Percentiles rank a stretch among this genome's conserved stretches.
Conservation (phyloP, 441 rosid species). For the Adansonia grandidieri region DNA sequence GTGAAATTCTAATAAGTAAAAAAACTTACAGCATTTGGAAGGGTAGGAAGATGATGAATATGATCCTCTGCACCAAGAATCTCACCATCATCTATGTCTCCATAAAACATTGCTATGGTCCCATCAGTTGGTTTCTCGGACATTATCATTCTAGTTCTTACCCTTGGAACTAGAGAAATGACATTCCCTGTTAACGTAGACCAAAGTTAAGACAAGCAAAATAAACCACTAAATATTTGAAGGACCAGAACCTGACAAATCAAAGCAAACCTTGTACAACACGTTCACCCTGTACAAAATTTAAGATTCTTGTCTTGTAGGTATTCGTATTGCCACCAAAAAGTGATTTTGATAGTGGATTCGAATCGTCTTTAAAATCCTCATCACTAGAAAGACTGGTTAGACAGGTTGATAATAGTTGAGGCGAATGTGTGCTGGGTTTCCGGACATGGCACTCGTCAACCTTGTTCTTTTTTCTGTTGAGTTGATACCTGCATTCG, state of each 20-base stretch:
- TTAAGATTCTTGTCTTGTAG: slow-evolving; percentile 71
- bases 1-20: slow-evolving; percentile 2
- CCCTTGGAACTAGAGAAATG: slow-evolving; percentile 47
- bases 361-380: slow-evolving; percentile 64
- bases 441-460: slow-evolving; percentile 55
- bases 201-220: slow-evolving; percentile 24
- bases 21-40: slow-evolving; percentile 87
- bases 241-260: slow-evolving; percentile 29
- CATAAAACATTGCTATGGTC: slow-evolving; percentile 81
- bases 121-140: slow-evolving; percentile 85
- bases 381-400: slow-evolving; percentile 54
- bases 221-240: slow-evolving; percentile 23
- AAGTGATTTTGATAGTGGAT: slow-evolving; percentile 73
- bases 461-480: slow-evolving; percentile 67
- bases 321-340: slow-evolving; percentile 83
- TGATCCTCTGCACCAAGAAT: slow-evolving; percentile 75
- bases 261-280: slow-evolving; percentile 63
- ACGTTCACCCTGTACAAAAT: slow-evolving; percentile 55
- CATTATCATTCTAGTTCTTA: slow-evolving; percentile 64
- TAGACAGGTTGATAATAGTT: slow-evolving; percentile 43
- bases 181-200: slow-evolving; percentile 50
- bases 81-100: slow-evolving; percentile 77
- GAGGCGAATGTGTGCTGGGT: slow-evolving; percentile 45
- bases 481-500: slow-evolving; percentile 72
- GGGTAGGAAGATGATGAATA: slow-evolving; percentile 67